These are phyloP conservation scores for Colletotrichum spaethianum DNA, from an alignment of 2,329 filamentous ascomycete genomes.

Conservation along the genomic window DNA sequence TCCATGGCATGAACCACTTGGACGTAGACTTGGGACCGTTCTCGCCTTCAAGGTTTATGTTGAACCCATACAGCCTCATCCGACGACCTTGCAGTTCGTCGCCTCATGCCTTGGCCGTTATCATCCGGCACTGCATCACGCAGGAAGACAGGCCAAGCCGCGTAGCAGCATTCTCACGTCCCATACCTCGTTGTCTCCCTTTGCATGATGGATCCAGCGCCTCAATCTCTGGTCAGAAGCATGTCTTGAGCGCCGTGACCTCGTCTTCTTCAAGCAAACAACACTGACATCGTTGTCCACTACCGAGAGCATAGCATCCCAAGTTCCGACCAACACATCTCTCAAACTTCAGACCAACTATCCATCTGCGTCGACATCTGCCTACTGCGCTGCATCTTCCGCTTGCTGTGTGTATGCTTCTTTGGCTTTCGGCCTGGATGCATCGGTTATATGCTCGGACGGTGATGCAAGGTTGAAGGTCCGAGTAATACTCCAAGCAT, in stretches of 20 bases:
- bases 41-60: slow-evolving; percentile 11
- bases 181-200: not conserved
- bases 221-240: not conserved
- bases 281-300: not conserved
- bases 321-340: not conserved
- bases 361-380: not conserved
- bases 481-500: slow-evolving; percentile 34
- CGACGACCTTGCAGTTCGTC: not conserved
- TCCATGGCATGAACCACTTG: slow-evolving; percentile 36
- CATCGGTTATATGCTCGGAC: slow-evolving; percentile 30
- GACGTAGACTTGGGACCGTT: slow-evolving; percentile 13
- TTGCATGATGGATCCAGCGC: not conserved
- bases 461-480: slow-evolving; percentile 32
- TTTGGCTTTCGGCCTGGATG: not conserved
- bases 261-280: not conserved
- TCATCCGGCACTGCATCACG: not conserved
- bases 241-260: not conserved
- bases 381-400: not conserved
- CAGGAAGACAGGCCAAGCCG: not conserved
- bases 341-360: no score
- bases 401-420: not conserved
- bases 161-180: not conserved
- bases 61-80: slow-evolving; percentile 17
- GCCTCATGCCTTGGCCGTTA: slow-evolving; percentile 4
- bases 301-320: not conserved